These are phyloP conservation scores for Glonium stellatum DNA, from an alignment of 495 filamentous ascomycete genomes.

Conservation along the genomic window DNA sequence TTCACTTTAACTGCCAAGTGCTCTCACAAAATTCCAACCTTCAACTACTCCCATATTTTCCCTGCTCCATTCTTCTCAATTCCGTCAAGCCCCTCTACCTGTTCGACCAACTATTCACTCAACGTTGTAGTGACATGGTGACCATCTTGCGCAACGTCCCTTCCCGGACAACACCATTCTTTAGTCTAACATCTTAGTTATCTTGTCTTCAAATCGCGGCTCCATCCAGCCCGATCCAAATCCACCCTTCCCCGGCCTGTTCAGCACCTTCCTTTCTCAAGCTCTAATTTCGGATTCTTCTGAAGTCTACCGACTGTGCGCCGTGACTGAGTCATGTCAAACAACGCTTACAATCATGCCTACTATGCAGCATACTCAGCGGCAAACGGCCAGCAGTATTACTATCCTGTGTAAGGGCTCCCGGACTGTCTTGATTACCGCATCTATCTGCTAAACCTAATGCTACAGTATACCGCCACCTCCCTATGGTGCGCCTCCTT, in stretches of 20 bases:
- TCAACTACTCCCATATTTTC: background rate
- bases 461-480: background rate
- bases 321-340: background rate
- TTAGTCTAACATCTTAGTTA: no score
- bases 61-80: background rate
- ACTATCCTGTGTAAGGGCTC: constrained; percentile 3
- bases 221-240: background rate
- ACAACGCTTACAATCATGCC: constrained; percentile 3
- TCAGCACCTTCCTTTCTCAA: background rate
- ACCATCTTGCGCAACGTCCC: background rate
- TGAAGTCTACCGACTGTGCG: background rate
- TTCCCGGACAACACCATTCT: background rate
- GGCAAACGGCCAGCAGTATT: background rate
- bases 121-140: background rate
- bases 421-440: background rate
- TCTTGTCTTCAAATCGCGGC: no score
- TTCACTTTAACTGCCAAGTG: background rate
- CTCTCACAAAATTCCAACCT: background rate
- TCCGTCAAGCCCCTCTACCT: background rate
- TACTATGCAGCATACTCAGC: background rate
- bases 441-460: background rate
- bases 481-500: background rate
- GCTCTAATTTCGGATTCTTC: background rate
- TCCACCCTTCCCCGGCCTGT: background rate
- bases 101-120: background rate